Evolutionary conservation across 805 yeast genomes (phyloP), one percentile per base, ranked within the genome.

Genomic region (Nakazawaea peltata): DNA sequence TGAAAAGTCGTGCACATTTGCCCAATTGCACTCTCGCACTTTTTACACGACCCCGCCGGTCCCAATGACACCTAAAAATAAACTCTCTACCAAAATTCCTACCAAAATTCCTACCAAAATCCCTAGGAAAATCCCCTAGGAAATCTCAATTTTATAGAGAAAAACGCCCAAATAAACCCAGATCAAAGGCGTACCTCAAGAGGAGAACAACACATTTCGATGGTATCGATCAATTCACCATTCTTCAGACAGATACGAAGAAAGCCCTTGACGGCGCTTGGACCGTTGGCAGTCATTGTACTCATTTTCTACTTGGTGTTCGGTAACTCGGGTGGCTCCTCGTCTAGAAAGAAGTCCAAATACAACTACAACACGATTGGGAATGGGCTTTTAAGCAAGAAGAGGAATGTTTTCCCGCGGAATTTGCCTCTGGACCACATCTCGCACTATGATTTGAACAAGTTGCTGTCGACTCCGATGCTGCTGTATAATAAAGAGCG

Each of bases 391-490:
- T 67, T 71, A 45, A 63, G 64, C 22, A 63, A 63, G 44, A 69
- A 70, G 40, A 67, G 65, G 31, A 78, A 76, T 51, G 63, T 72
- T 30, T 67, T 76, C 38, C 76, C 84, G 42, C 68, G 74, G 47
- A 73, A 74, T 50, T 53, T 74, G 35, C 83, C 84, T 17, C 71
- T 72, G 33, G 81, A 81, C 48, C 92, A 82, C 52, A 81, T 83
- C 42, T 70, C 82, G 26, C 94, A 83, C 51, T 85, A 81, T 52
- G 86, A 90, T 57, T 69, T 92, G 64, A 90, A 92, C 62, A 70
- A 71, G 45, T 63, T 90, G 45, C 76, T 76, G 18, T 71, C 90
- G 3, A 73, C 88, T 3, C 67, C 82, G 19, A 69, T 74, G 56
- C 82, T 95, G 15, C 75, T 76, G 33, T 69, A 69, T 40, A 81